A percentile compares a stretch with the other conserved stretches of the same genome.
Conservation (phyloP, 2,329 filamentous ascomycete species). For the Fusarium sp. region DNA sequence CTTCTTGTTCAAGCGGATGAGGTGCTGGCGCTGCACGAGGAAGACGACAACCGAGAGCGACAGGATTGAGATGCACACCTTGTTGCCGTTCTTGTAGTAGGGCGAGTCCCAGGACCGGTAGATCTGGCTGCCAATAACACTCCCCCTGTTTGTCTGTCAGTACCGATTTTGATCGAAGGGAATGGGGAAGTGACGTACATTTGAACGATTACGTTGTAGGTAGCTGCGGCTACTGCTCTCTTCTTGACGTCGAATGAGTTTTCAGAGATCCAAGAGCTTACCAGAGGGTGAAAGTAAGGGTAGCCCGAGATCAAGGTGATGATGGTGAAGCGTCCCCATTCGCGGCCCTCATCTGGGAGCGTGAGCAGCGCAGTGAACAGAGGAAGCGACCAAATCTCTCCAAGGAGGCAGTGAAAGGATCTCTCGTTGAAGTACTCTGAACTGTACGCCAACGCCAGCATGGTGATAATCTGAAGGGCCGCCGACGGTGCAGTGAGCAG, state of each 20-base stretch:
- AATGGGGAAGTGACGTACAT: slow-evolving; percentile 40
- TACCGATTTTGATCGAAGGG: not conserved
- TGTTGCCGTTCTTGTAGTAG: slow-evolving; percentile 69
- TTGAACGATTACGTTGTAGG: slow-evolving; percentile 62
- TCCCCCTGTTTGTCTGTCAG: slow-evolving; percentile 47
- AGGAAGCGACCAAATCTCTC: slow-evolving; percentile 65
- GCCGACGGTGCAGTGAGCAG: slow-evolving; percentile 72
- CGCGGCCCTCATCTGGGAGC: slow-evolving; percentile 59
- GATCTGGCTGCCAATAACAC: slow-evolving; percentile 58
- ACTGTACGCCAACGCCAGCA: slow-evolving; percentile 65
- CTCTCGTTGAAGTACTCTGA: slow-evolving; percentile 68
- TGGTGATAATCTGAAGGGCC: slow-evolving; percentile 67
- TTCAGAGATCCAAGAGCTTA: slow-evolving; percentile 62
- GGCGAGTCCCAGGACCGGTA: slow-evolving; percentile 65
- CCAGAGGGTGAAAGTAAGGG: slow-evolving; percentile 69
- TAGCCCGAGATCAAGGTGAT: slow-evolving; percentile 65
- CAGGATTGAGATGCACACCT: slow-evolving; percentile 65
- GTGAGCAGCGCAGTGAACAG: slow-evolving; percentile 64
- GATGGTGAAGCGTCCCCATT: slow-evolving; percentile 65
- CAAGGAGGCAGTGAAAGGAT: slow-evolving; percentile 63
- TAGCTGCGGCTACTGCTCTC: slow-evolving; percentile 60
- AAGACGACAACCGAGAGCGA: slow-evolving; percentile 63
- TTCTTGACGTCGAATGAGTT: slow-evolving; percentile 64
- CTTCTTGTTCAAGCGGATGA: slow-evolving; percentile 60
- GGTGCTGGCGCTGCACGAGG: slow-evolving; percentile 58